These are phyloP conservation scores for Heliamphora exappendiculata DNA, from an alignment of 148 eudicot genomes.

Conservation along the genomic window DNA sequence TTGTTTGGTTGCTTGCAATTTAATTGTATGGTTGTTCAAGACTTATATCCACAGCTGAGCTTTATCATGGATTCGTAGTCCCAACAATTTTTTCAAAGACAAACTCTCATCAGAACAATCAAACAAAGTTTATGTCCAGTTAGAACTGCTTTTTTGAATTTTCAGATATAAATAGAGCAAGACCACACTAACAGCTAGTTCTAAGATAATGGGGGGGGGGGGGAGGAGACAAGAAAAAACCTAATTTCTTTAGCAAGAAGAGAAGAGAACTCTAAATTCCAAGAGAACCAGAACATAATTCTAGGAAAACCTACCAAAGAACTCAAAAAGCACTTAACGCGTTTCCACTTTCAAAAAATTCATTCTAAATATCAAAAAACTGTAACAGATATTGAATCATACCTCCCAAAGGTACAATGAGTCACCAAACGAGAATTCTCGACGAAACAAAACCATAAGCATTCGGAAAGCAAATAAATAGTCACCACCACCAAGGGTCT, in stretches of 20 bases:
- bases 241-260: background rate
- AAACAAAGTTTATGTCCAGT: background rate
- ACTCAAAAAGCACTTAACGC: background rate
- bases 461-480: slow-evolving; percentile 87
- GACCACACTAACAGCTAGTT: background rate
- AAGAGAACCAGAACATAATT: background rate
- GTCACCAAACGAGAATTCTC: slow-evolving; percentile 85
- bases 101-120: background rate
- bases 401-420: slow-evolving; percentile 98
- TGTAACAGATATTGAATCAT: slow-evolving; percentile 8
- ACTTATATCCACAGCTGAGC: too few relatives aligned
- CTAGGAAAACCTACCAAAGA: background rate
- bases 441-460: slow-evolving; percentile 98
- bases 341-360: background rate
- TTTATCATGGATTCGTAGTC: too few relatives aligned
- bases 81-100: background rate
- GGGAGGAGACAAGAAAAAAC: background rate
- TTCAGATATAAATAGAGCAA: background rate
- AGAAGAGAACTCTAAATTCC: background rate
- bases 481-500: slow-evolving; percentile 80
- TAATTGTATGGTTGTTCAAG: too few relatives aligned
- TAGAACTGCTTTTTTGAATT: background rate
- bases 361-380: background rate
- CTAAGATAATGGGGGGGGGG: background rate
- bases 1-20: too few relatives aligned